Evolutionary conservation across 78 protist genomes (phyloP).

Genomic region (Pigoraptor vietnamica): DNA sequence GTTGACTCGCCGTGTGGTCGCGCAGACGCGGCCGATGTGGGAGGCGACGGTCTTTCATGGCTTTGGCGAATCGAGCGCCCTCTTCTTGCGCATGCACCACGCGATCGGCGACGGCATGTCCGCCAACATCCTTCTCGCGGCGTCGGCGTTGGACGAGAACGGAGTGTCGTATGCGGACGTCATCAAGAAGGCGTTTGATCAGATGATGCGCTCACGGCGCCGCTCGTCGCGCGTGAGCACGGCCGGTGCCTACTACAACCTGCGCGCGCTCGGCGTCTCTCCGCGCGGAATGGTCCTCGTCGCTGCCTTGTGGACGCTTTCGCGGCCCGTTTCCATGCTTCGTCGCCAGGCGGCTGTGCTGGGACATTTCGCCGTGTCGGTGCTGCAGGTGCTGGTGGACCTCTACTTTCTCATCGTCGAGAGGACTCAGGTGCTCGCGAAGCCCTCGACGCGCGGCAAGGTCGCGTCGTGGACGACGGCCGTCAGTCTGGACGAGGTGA

Average conservation of each 20-base stretch:
- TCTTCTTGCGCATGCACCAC: background rate
- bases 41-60: background rate
- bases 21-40: background rate
- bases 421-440: background rate
- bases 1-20: no score
- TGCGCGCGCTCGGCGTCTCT: background rate
- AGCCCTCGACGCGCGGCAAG: background rate
- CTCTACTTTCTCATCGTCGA: background rate
- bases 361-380: background rate
- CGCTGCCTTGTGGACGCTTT: background rate
- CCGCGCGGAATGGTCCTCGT: background rate
- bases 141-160: background rate
- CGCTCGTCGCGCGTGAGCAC: background rate
- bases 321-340: background rate
- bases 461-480: background rate
- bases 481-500: background rate
- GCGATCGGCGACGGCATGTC: background rate
- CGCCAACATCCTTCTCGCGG: background rate
- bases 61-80: background rate
- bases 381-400: background rate
- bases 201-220: background rate
- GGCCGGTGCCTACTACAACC: background rate
- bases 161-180: background rate
- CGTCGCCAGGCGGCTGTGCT: background rate
- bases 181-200: background rate